Evolutionary conservation across 75 land plant genomes (phyloP), one percentile per base, ranked within the genome.

Genomic region (Selaginella moellendorffii): DNA sequence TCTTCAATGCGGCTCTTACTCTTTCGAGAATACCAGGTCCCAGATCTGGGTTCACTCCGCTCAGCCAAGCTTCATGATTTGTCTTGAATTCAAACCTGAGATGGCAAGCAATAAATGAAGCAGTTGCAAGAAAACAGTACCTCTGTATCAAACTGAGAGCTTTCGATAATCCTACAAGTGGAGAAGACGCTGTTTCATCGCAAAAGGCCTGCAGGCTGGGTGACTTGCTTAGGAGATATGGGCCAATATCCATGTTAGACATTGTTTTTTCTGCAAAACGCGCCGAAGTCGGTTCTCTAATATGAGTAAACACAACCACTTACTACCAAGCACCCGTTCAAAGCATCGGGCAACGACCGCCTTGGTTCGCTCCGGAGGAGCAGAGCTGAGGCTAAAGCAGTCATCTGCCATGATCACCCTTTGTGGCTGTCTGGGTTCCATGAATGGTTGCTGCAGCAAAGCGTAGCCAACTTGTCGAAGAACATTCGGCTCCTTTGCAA

Each of bases 1-100:
- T 71, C 62, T 81, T 77, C 28, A 92, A 28, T 53, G 89, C 89
- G 54, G 77, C 83, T 67, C 54, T 70, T 62, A 83, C 79, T 63
- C 68, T 72, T 30, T 62, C 74, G 31, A 79, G 73, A 29, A 72
- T 68, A 61, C 69, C 77, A 77, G 73, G 53, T 30, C 78, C 85
- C 23, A 83, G 68, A 51, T 66, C 74, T 25, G 87, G 84, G 66
- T 85, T 88, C 66, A 81, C 80, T 24, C 69, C 71, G 31, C 71
- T 82, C 29, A 92, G 24, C 97, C 97, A 92, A 25, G 81, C 97
- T 68, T 83, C 89, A 78, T 92, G 83, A 68, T 85, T 92, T 63
- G 71, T 65, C 74, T 83, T 88, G 74, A 92, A 92, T 65, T 92
- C 97, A 77, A 75, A 84, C 64, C 97, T 92, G 82, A 26, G 68